Conservation (phyloP, 2,329 filamentous ascomycete species). For the Hortaea werneckii region DNA sequence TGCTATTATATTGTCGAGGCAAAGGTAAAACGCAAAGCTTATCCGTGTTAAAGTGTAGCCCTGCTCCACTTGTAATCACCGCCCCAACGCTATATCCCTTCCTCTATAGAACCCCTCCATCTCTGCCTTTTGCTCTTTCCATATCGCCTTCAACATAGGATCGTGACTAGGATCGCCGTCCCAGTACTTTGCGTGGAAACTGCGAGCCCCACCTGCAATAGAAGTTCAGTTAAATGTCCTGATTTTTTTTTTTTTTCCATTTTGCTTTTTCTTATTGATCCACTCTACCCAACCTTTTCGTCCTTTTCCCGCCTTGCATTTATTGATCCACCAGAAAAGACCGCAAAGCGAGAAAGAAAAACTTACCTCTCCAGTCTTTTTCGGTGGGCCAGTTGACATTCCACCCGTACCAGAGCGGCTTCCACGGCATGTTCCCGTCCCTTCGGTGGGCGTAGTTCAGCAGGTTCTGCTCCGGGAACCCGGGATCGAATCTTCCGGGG, state of each 20-base stretch:
- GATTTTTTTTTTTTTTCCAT: too few relatives aligned
- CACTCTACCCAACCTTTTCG: not conserved
- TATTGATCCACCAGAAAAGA: not conserved
- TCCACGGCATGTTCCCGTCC: constrained; percentile 33
- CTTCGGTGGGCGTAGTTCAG: constrained; percentile 31
- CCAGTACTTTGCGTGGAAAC: constrained; percentile 34
- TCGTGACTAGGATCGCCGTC: constrained; percentile 27
- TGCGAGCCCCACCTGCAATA: constrained; percentile 19
- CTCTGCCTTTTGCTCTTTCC: constrained; percentile 27
- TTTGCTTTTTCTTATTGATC: too few relatives aligned
- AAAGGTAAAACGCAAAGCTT: too few relatives aligned
- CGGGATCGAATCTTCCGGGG: constrained; percentile 24
- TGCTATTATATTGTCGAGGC: too few relatives aligned
- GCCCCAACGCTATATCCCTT: constrained; percentile 10
- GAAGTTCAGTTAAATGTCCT: not conserved
- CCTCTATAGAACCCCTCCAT: constrained; percentile 27
- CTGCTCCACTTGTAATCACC: too few relatives aligned
- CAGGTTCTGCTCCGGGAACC: constrained; percentile 29
- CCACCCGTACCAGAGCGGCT: constrained; percentile 28
- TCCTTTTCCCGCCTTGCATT: not conserved
- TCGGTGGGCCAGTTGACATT: constrained; percentile 31
- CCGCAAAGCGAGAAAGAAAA: too few relatives aligned
- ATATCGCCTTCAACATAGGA: constrained; percentile 24
- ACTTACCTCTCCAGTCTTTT: constrained; percentile 23
- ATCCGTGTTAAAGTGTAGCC: too few relatives aligned